Percentiles rank a stretch among this genome's conserved stretches.
Evolutionary conservation across 1,284 basidiomycete species (phyloP).

Genomic region (Apiotrichum akiyoshidainum): DNA sequence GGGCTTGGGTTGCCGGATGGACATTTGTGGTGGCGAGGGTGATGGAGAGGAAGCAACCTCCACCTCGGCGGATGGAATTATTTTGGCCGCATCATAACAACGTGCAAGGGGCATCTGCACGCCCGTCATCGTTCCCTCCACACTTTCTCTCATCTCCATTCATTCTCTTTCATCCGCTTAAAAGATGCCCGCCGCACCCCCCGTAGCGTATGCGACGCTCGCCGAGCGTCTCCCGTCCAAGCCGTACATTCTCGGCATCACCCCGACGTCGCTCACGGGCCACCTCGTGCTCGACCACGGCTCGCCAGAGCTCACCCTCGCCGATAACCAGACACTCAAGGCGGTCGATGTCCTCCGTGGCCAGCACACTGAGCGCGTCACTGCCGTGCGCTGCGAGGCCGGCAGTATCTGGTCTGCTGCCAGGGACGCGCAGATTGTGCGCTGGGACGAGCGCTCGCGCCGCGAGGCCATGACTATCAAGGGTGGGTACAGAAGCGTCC

Average conservation of each 20-base stretch:
- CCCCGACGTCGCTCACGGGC: conserved; percentile 36
- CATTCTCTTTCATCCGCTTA: neutral
- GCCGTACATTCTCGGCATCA: conserved; percentile 47
- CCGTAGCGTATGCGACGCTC: conserved; percentile 43
- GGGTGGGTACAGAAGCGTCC: conserved; percentile 29
- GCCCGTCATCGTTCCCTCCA: neutral
- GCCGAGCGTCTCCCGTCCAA: conserved; percentile 27
- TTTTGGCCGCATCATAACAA: neutral
- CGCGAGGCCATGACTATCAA: conserved; percentile 37
- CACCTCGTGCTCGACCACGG: conserved; percentile 48
- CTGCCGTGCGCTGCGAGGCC: conserved; percentile 27
- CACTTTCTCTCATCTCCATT: neutral
- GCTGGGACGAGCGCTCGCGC: conserved; percentile 48
- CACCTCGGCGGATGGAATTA: neutral
- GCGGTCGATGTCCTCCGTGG: conserved; percentile 36
- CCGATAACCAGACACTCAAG: conserved; percentile 46
- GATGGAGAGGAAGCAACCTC: neutral
- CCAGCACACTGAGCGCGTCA: conserved; percentile 39
- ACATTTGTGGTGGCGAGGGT: conserved; percentile 22
- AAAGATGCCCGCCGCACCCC: conserved; percentile 39
- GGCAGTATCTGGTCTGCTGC: conserved; percentile 42
- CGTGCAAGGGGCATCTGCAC: too few species aligned
- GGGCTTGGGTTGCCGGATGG: conserved; percentile 46
- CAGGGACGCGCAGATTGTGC: conserved; percentile 44
- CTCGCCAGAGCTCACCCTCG: conserved; percentile 34